Evolutionary conservation across 2,329 filamentous ascomycete genomes (phyloP), one percentile per base, ranked within the genome.

Genomic region (Pseudopyrenochaeta lycopersici): DNA sequence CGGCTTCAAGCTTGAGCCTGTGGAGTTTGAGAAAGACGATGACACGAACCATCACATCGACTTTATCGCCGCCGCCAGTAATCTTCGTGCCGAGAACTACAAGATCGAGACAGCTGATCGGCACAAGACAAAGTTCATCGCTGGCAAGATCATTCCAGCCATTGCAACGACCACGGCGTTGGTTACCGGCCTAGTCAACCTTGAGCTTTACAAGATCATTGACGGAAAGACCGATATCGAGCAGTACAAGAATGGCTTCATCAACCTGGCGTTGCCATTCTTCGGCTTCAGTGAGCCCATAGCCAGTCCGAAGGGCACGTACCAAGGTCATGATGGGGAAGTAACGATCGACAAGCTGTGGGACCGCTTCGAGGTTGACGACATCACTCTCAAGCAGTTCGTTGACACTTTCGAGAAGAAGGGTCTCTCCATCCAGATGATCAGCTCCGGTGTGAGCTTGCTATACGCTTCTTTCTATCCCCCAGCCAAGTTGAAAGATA

Each of bases 41-140:
- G 96, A 99, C 76, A 91, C 90, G 45, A 99, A 99, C 77, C 87
- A 95, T 77, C 95, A 99, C 81, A 99, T 99, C 69, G 95, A 98
- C 78, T 99, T 99, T 81, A 98, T 99, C 78, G 96, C 95, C 7
- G 92, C 93, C 1, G 93, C 93, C 62, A 97, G 93, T 81, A 99
- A 99, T 76, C 82, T 99, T 55, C 91, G 96, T 55, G 95, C 95
- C 0, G 90, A 96, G 77, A 99, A 99, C 81, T 99, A 99, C 85
- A 96, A 95, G 77, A 99, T 99, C 64, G 87, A 91, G 70, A 85
- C 88, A 60, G 93, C 95, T 0, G 94, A 99, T 73, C 86, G 92
- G 58, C 95, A 97, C 84, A 96, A 95, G 88, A 99, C 94, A 58
- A 99, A 99, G 82, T 98, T 99, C 78, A 99, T 99, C 74, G 96